These are phyloP conservation scores for Iris macrosiphon DNA, from an alignment of 106 monocot genomes.

Conservation along the genomic window DNA sequence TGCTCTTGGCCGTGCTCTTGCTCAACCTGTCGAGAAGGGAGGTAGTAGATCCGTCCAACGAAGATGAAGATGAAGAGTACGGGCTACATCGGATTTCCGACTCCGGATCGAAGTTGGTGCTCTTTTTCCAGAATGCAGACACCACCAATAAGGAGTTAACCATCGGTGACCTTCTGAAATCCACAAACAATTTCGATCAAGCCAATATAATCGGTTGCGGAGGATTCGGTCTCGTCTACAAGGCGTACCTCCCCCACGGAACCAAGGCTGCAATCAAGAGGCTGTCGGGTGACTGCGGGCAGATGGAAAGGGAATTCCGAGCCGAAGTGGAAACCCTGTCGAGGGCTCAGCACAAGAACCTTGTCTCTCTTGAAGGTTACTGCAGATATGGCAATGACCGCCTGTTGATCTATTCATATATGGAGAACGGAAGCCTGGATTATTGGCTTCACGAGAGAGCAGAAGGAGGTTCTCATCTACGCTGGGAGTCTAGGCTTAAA, in stretches of 20 bases:
- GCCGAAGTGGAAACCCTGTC: constrained; percentile 66
- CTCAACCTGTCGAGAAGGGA: constrained; percentile 44
- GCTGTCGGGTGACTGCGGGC: constrained; percentile 60
- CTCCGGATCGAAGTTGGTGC: constrained; percentile 35
- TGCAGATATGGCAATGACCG: constrained; percentile 47
- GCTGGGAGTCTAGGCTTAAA: constrained; percentile 36
- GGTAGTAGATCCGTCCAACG: constrained; percentile 6
- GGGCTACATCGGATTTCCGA: constrained; percentile 18
- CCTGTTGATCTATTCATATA: constrained; percentile 54
- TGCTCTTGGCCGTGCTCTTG: constrained; percentile 39
- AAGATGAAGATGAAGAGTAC: constrained; percentile 29
- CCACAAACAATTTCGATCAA: constrained; percentile 68
- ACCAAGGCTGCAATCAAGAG: constrained; percentile 59
- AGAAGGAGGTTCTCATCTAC: constrained; percentile 34
- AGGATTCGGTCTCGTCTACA: constrained; percentile 67
- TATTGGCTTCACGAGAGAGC: constrained; percentile 58
- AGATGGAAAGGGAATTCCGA: constrained; percentile 60
- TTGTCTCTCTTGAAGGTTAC: constrained; percentile 49
- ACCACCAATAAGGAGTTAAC: constrained; percentile 29
- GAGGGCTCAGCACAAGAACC: constrained; percentile 55
- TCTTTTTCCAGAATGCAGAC: constrained; percentile 47
- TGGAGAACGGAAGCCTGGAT: constrained; percentile 73
- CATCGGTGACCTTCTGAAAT: constrained; percentile 43
- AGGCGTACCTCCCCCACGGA: constrained; percentile 49
- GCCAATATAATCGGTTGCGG: constrained; percentile 70